These are phyloP conservation scores for Lactarius tabidus DNA, from an alignment of 768 basidiomycete genomes.

Conservation along the genomic window DNA sequence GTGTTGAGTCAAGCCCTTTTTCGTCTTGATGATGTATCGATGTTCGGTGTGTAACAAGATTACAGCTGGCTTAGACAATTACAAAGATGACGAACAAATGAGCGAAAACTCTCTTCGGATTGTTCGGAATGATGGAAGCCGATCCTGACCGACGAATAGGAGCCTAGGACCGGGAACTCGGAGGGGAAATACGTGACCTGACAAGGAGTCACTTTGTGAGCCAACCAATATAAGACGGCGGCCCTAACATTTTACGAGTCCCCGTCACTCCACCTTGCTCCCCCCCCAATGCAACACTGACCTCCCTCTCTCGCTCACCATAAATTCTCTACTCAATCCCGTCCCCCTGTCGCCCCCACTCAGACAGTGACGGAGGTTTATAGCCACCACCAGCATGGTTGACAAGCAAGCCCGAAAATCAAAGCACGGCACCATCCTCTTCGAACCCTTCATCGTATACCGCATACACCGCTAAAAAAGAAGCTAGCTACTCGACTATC, in stretches of 20 bases:
- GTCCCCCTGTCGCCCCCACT: slow-evolving; percentile 18
- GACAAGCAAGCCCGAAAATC: slow-evolving; percentile 76
- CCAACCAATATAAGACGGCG: slow-evolving; percentile 23
- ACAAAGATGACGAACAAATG: slow-evolving; percentile 20
- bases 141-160: slow-evolving; percentile 12
- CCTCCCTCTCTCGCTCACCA: slow-evolving; percentile 32
- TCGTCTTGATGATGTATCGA: slow-evolving; percentile 1
- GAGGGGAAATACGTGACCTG: background rate
- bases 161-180: background rate
- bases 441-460: slow-evolving; percentile 83
- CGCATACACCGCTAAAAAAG: slow-evolving; percentile 65
- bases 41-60: slow-evolving; percentile 14
- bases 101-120: slow-evolving; percentile 13
- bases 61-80: background rate
- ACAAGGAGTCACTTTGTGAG: slow-evolving; percentile 13
- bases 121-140: slow-evolving; percentile 21
- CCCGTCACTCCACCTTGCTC: slow-evolving; percentile 28
- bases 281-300: slow-evolving; percentile 35
- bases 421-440: slow-evolving; percentile 83
- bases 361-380: slow-evolving; percentile 30
- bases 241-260: slow-evolving; percentile 30
- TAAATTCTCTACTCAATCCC: slow-evolving; percentile 26
- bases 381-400: slow-evolving; percentile 57
- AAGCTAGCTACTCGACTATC: slow-evolving; percentile 4
- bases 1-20: background rate